Evolutionary conservation across 2,329 filamentous ascomycete species (phyloP).

Genomic region (Aspergillus phoenicis): DNA sequence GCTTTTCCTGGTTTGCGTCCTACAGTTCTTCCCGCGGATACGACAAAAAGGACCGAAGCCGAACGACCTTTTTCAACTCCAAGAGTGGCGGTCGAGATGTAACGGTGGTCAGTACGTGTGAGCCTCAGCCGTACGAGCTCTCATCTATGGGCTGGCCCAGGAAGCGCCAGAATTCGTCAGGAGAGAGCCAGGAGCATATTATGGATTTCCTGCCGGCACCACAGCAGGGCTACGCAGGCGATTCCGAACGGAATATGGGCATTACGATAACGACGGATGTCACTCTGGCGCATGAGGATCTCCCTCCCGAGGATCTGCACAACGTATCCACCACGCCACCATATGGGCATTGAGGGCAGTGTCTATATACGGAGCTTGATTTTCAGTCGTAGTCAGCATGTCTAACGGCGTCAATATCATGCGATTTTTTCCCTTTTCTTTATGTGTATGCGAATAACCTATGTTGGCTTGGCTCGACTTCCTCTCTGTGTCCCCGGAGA

Average conservation of each 20-base stretch:
- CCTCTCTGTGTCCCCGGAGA: not conserved
- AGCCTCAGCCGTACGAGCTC: constrained; percentile 14
- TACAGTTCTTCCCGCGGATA: constrained; percentile 5
- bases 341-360: not conserved
- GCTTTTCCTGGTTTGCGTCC: constrained; percentile 14
- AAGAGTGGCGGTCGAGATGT: constrained; percentile 11
- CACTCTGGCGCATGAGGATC: constrained; percentile 13
- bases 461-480: too few relatives aligned
- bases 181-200: constrained; percentile 21
- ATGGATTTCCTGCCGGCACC: not conserved
- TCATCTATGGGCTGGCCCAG: not conserved
- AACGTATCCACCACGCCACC: not conserved
- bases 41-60: not conserved
- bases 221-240: not conserved
- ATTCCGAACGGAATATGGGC: constrained; percentile 1
- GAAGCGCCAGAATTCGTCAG: not conserved
- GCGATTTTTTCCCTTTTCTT: too few relatives aligned
- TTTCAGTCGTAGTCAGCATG: too few relatives aligned
- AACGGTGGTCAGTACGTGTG: not conserved
- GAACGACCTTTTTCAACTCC: constrained; percentile 10
- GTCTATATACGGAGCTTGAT: too few relatives aligned
- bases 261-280: constrained; percentile 19
- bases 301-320: not conserved
- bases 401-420: too few relatives aligned
- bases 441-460: too few relatives aligned